Evolutionary conservation across 2,329 filamentous ascomycete genomes (phyloP), one percentile per base, ranked within the genome.

Genomic region (Didymella pinodella): DNA sequence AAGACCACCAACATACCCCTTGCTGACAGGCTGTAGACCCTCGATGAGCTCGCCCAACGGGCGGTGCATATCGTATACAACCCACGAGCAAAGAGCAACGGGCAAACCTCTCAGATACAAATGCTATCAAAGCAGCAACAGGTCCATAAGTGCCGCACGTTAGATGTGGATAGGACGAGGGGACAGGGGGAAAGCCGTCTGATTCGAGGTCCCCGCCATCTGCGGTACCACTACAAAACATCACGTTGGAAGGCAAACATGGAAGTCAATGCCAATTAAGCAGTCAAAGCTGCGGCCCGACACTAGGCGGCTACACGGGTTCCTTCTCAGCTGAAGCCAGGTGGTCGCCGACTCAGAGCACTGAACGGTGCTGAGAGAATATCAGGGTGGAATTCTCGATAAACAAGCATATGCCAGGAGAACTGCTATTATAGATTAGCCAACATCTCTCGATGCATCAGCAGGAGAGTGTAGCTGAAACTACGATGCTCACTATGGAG

Each of bases 11-110:
- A 22, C 22, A 46, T 52, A 43, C 58, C 64, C 2, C 38, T 66
- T 29, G 48, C 51, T 16, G 49, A 63, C 29, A 57, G 64, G 48
- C 44, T 66, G 18, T 60, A 47, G 22, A 28, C 4, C 8, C 16
- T 31, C 18, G 20, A 16, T 2, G 7, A 38, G 28, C 46, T 45
- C 32, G 29, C 10, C n/a, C 28, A 44, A 14, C 16, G 29, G 20
- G 22, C 50, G 41, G 32, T 34, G 20, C 10, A 36, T 3, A 47
- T 12, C 16, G 8, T 14, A 4, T 11, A 7, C n/a, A 16, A 16
- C 11, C 26, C 31, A 32, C 12, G 31, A 32, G 31, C 31, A 32
- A 4, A 32, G 4, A 32, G 12, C 31, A 5, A 32, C 31, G 31
- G 18, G 5, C 22, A 26, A 26, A 36, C 12, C 25, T 12, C 32